A percentile compares a stretch with the other conserved stretches of the same genome.
Evolutionary conservation across 345 rosid species (phyloP).

Genomic region (Corchorus olitorius): DNA sequence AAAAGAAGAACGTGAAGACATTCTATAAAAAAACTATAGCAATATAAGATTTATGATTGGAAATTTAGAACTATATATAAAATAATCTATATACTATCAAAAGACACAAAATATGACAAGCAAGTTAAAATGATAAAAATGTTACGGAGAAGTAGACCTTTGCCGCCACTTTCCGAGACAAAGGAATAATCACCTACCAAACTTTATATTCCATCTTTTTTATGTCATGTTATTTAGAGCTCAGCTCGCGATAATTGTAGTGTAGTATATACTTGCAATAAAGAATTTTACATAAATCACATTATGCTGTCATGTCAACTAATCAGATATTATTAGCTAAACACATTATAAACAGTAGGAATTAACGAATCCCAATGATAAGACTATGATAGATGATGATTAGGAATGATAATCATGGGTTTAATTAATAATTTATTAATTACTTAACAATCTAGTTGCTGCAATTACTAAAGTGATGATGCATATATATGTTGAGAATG

Average conservation of each 20-base stretch:
- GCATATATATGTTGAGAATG: too few species aligned
- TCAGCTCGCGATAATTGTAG: too few species aligned
- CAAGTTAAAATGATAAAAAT: background rate
- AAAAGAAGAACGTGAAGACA: background rate
- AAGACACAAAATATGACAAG: background rate
- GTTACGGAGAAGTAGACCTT: background rate
- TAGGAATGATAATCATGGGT: too few species aligned
- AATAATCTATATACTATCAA: too few species aligned
- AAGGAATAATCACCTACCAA: background rate
- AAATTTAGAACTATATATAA: too few species aligned
- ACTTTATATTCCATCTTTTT: slow-evolving; percentile 2
- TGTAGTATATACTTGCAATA: background rate
- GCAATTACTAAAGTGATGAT: too few species aligned
- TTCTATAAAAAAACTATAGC: too few species aligned
- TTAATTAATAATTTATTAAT: too few species aligned
- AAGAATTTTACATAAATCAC: background rate
- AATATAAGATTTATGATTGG: background rate
- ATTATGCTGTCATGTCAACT: background rate
- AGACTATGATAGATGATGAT: too few species aligned
- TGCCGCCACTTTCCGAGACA: slow-evolving; percentile 10
- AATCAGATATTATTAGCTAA: background rate
- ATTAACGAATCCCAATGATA: background rate
- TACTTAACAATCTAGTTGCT: too few species aligned
- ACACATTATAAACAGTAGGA: background rate
- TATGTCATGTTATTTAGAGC: slow-evolving; percentile 6